Evolutionary conservation across 176 grass and related monocot genomes (phyloP).

Genomic region (Tillandsia leiboldiana): DNA sequence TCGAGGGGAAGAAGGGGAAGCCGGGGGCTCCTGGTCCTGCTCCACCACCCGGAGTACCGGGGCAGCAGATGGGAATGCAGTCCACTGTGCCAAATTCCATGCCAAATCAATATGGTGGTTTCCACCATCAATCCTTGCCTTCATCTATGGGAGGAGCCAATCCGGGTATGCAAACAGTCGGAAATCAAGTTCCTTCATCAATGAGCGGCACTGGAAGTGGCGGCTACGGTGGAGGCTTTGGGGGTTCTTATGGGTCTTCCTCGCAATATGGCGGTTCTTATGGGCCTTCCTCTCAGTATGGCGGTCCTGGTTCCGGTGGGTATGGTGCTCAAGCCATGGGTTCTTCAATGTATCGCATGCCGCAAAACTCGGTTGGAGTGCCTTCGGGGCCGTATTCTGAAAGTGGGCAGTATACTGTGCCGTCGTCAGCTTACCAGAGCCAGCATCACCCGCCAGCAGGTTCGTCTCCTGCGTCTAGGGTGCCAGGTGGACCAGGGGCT

Average conservation of each 20-base stretch:
- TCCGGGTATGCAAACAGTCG: constrained; percentile 36
- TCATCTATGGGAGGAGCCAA: constrained; percentile 44
- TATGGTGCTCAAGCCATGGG: constrained; percentile 60
- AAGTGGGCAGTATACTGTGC: constrained; percentile 49
- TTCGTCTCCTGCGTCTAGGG: constrained; percentile 48
- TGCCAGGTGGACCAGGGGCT: constrained; percentile 40
- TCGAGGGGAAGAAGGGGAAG: constrained; percentile 91
- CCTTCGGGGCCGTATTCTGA: constrained; percentile 49
- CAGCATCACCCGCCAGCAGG: constrained; percentile 48
- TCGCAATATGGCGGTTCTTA: constrained; percentile 42
- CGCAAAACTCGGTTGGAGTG: constrained; percentile 35
- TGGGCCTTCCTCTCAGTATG: constrained; percentile 17
- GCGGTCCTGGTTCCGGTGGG: constrained; percentile 39
- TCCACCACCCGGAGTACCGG: constrained; percentile 11
- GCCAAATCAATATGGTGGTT: constrained; percentile 53
- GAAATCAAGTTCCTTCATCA: constrained; percentile 38
- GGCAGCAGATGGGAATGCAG: constrained; percentile 43
- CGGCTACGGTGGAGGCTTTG: constrained; percentile 32
- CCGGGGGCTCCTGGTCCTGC: constrained; percentile 40
- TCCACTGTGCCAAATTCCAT: constrained; percentile 28
- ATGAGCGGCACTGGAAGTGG: constrained; percentile 34
- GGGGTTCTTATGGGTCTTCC: constrained; percentile 43
- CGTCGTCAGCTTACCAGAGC: constrained; percentile 44
- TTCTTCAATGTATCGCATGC: constrained; percentile 43
- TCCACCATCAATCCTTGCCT: constrained; percentile 46